phyloP scores from a whole-genome alignment of 768 basidiomycete species.

The Termitomyces sp. region DNA sequence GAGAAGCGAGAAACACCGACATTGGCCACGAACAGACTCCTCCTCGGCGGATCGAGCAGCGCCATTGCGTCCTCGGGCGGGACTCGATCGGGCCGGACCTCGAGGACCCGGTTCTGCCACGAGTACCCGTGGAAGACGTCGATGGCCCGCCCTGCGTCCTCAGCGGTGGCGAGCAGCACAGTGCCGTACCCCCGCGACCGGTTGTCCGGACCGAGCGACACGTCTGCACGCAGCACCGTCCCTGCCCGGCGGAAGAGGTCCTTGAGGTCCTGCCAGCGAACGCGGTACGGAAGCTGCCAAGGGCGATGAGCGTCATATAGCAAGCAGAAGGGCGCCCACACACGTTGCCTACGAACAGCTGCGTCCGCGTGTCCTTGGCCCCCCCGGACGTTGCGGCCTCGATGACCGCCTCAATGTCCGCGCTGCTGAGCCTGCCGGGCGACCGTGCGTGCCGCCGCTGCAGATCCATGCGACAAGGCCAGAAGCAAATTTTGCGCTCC shows the following conservation, averaged over 20 bases:
- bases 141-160: constrained; percentile 91
- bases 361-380: constrained; percentile 85
- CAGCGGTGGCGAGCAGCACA: constrained; percentile 88
- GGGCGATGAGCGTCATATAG: too few species aligned
- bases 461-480: constrained; percentile 8
- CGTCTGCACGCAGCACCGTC: constrained; percentile 76
- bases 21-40: constrained; percentile 85
- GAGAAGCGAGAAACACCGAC: constrained; percentile 37
- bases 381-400: constrained; percentile 79
- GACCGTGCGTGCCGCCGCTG: too few species aligned
- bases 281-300: constrained; percentile 84
- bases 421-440: constrained; percentile 43
- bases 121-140: constrained; percentile 95
- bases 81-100: constrained; percentile 86
- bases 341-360: constrained; percentile 96
- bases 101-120: constrained; percentile 93
- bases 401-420: constrained; percentile 90
- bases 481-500: constrained; percentile 17
- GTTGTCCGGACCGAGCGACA: constrained; percentile 82
- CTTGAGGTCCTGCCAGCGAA: constrained; percentile 99
- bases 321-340: too few species aligned
- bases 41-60: constrained; percentile 18
- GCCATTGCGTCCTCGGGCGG: too few species aligned
- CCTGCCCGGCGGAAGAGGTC: constrained; percentile 96
- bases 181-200: constrained; percentile 92